Conservation (phyloP, 2,329 filamentous ascomycete genomes). For the Scorias spongiosa region DNA sequence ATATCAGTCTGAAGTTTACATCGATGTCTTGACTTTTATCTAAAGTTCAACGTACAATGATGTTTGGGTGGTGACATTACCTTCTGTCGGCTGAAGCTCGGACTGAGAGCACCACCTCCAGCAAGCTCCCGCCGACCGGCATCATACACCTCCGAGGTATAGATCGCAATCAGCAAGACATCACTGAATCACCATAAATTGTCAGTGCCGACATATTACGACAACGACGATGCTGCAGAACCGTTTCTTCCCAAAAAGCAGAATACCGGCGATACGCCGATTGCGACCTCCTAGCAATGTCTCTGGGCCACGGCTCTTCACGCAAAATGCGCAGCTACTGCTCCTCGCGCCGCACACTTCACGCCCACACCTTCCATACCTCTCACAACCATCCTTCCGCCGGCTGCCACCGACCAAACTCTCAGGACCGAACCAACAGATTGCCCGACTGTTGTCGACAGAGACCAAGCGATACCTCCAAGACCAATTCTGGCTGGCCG, state of each 20-base stretch:
- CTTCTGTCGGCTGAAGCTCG: background rate
- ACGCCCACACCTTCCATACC: slow-evolving; percentile 51
- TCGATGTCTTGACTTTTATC: too few species aligned
- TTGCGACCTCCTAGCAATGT: slow-evolving; percentile 10
- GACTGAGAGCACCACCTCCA: background rate
- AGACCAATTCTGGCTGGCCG: slow-evolving; percentile 52
- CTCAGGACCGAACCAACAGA: slow-evolving; percentile 11
- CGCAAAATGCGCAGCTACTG: slow-evolving; percentile 39
- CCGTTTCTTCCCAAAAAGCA: slow-evolving; percentile 3
- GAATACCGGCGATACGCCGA: slow-evolving; percentile 13
- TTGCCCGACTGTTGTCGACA: slow-evolving; percentile 63
- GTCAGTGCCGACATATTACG: too few species aligned
- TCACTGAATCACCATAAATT: background rate
- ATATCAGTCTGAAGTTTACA: too few species aligned
- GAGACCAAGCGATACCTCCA: slow-evolving; percentile 56
- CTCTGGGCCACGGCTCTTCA: slow-evolving; percentile 36
- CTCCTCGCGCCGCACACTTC: slow-evolving; percentile 34
- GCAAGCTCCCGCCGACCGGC: background rate
- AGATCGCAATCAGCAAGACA: background rate
- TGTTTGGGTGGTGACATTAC: too few species aligned
- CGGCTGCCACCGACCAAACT: slow-evolving; percentile 3
- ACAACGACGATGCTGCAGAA: slow-evolving; percentile 9
- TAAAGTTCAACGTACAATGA: too few species aligned
- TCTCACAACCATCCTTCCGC: slow-evolving; percentile 36
- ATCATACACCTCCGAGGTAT: background rate